Evolutionary conservation across 352 stramenopile genomes (phyloP).

Genomic region (Phytophthora ramorum): DNA sequence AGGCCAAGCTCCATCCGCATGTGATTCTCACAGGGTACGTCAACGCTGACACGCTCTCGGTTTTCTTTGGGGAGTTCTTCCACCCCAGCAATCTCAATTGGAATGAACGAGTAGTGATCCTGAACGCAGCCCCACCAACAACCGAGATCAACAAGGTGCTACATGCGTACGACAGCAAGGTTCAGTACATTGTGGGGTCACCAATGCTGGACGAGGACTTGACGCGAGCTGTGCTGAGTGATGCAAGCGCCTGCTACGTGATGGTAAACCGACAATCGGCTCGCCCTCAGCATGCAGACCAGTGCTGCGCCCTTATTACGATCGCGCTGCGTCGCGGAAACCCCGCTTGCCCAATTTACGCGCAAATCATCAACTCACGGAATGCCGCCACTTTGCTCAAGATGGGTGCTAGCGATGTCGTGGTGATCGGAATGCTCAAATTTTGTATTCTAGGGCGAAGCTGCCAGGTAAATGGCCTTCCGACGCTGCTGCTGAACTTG

Average conservation of each 20-base stretch:
- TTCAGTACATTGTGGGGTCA: conserved; percentile 86
- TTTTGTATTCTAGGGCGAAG: conserved; percentile 75
- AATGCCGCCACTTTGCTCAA: conserved; percentile 75
- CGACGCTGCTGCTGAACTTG: conserved; percentile 76
- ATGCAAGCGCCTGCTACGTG: conserved; percentile 71
- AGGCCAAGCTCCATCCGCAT: conserved; percentile 77
- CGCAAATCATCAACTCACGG: conserved; percentile 74
- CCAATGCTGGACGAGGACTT: conserved; percentile 85
- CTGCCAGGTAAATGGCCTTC: conserved; percentile 69
- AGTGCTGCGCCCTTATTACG: conserved; percentile 77
- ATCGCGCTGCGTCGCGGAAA: conserved; percentile 79
- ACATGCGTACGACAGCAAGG: conserved; percentile 76
- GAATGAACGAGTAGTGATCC: conserved; percentile 83
- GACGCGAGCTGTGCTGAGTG: conserved; percentile 56
- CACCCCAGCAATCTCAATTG: conserved; percentile 86
- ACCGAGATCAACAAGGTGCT: conserved; percentile 80
- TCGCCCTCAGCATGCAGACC: conserved; percentile 67
- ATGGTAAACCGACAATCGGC: conserved; percentile 65
- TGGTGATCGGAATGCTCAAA: conserved; percentile 76
- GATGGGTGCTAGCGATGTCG: conserved; percentile 77
- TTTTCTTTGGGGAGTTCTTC: conserved; percentile 89
- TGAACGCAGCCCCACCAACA: conserved; percentile 66
- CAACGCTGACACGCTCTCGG: conserved; percentile 59
- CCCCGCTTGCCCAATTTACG: conserved; percentile 75
- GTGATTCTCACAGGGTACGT: conserved; percentile 81